These are phyloP conservation scores for Acacia pycnantha DNA, from an alignment of 331 rosid genomes.

Conservation along the genomic window DNA sequence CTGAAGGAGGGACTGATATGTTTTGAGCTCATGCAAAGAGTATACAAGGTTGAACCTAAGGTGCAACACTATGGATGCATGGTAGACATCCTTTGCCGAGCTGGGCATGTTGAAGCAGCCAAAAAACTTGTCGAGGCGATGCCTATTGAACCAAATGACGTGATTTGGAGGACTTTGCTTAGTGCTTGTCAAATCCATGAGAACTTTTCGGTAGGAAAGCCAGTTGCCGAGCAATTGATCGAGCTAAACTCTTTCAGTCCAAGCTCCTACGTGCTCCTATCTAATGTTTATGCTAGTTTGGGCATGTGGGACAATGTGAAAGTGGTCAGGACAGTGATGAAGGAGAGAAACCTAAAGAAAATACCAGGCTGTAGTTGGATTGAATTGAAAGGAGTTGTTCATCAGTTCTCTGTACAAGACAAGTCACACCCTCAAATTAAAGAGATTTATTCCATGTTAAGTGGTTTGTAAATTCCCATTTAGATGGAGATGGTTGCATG, in stretches of 20 bases:
- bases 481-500: background rate
- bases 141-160: constrained; percentile 78
- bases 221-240: constrained; percentile 49
- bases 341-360: constrained; percentile 49
- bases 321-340: constrained; percentile 56
- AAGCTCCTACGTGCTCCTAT: constrained; percentile 61
- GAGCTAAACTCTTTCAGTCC: constrained; percentile 45
- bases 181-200: constrained; percentile 62
- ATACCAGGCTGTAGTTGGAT: constrained; percentile 75
- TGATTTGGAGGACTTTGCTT: constrained; percentile 72
- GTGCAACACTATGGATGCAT: constrained; percentile 77
- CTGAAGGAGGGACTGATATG: constrained; percentile 69
- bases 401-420: constrained; percentile 67
- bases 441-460: constrained; percentile 62
- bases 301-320: constrained; percentile 64
- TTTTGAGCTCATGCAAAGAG: constrained; percentile 70
- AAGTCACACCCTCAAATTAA: constrained; percentile 56
- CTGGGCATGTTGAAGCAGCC: constrained; percentile 68
- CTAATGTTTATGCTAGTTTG: constrained; percentile 62
- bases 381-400: constrained; percentile 65
- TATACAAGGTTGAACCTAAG: constrained; percentile 66
- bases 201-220: constrained; percentile 45
- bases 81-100: constrained; percentile 69
- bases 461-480: constrained; percentile 38
- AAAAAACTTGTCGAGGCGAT: constrained; percentile 48